A percentile compares a stretch with the other conserved stretches of the same genome.
These are phyloP conservation scores for Lumnitzera littorea DNA, from an alignment of 345 rosid genomes.

Conservation along the genomic window DNA sequence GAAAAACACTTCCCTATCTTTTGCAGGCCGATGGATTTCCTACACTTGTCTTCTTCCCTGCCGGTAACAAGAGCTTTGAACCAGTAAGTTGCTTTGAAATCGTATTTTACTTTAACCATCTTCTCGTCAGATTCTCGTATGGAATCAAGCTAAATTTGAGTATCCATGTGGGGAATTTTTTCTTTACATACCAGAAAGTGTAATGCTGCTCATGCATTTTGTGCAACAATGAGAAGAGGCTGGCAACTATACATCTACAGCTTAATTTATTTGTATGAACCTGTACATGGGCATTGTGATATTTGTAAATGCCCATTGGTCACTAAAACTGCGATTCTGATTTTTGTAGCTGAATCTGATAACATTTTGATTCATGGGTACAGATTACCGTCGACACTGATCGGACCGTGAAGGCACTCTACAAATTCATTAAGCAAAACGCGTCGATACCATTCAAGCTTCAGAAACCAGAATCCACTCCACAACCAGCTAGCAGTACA, in stretches of 20 bases:
- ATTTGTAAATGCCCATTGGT: too few relatives aligned
- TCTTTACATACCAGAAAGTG: too few relatives aligned
- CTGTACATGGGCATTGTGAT: too few relatives aligned
- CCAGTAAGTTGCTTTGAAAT: slow-evolving; percentile 47
- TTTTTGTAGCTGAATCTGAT: background rate
- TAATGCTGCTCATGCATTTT: too few relatives aligned
- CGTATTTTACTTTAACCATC: too few relatives aligned
- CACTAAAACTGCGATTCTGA: background rate
- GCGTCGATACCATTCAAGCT: slow-evolving; percentile 93
- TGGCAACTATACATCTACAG: too few relatives aligned
- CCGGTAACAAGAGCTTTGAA: slow-evolving; percentile 94
- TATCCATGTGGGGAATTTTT: background rate
- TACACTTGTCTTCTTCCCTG: slow-evolving; percentile 93
- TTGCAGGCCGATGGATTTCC: slow-evolving; percentile 94
- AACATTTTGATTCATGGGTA: background rate
- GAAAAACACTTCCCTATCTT: background rate
- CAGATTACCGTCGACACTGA: slow-evolving; percentile 83
- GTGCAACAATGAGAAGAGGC: too few relatives aligned
- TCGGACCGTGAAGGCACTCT: slow-evolving; percentile 89
- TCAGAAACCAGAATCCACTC: slow-evolving; percentile 60
- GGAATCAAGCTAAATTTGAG: background rate
- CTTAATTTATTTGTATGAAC: too few relatives aligned
- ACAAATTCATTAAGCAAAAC: slow-evolving; percentile 82
- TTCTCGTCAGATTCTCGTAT: background rate
- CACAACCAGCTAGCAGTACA: slow-evolving; percentile 31